Conservation (phyloP, 2,329 filamentous ascomycete species). For the Hypoxylon sp. region DNA sequence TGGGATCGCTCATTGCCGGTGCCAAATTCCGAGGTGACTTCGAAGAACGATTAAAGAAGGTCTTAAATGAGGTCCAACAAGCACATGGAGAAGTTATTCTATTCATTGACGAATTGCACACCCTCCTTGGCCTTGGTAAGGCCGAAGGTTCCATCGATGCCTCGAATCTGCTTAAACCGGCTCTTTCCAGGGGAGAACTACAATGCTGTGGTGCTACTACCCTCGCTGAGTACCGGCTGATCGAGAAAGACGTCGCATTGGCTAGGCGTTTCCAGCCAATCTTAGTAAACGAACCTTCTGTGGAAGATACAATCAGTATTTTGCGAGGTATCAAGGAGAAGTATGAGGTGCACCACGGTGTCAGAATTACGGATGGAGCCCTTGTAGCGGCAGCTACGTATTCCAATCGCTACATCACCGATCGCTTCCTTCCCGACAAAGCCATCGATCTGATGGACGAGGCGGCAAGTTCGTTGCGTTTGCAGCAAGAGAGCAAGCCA, state of each 20-base stretch:
- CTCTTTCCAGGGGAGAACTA: conserved; percentile 90
- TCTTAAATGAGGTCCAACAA: conserved; percentile 91
- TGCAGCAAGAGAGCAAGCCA: conserved; percentile 97
- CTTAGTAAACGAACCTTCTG: conserved; percentile 89
- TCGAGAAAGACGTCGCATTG: conserved; percentile 95
- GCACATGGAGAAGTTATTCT: conserved; percentile 91
- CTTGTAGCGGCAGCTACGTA: conserved; percentile 92
- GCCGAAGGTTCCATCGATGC: conserved; percentile 97
- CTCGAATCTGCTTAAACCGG: conserved; percentile 93
- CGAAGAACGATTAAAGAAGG: conserved; percentile 91
- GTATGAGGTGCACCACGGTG: conserved; percentile 97
- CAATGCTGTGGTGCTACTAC: conserved; percentile 98
- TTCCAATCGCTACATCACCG: conserved; percentile 96
- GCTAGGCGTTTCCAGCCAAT: conserved; percentile 96
- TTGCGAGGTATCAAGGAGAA: conserved; percentile 96
- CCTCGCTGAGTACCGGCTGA: conserved; percentile 89
- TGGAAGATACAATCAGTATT: conserved; percentile 95
- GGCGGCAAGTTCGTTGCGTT: conserved; percentile 87
- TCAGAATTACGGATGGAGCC: conserved; percentile 92
- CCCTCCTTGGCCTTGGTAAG: conserved; percentile 90
- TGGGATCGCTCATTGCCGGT: conserved; percentile 93
- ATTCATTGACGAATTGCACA: conserved; percentile 96
- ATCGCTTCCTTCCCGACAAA: conserved; percentile 95
- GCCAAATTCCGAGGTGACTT: conserved; percentile 97
- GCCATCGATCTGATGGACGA: conserved; percentile 98